Evolutionary conservation across 805 yeast species (phyloP), one percentile per base, ranked within the genome.

Genomic region (Saturnispora gosingensis): DNA sequence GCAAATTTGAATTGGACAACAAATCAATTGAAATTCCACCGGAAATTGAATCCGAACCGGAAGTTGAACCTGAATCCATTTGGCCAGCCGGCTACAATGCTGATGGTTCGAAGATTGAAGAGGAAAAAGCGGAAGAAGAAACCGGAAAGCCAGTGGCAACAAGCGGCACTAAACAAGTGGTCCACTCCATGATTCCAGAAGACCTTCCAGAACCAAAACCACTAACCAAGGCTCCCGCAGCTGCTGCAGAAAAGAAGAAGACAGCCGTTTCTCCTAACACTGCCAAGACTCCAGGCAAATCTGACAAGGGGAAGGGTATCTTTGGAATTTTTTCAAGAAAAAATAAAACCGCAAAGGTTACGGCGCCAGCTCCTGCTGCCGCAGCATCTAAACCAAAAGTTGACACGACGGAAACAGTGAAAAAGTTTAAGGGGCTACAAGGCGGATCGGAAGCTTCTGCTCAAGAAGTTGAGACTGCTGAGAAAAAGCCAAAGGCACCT

Each of bases 111-210:
- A 60, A 62, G n/a, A 66, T 69, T 46, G 67, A 57, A 13, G 64
- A 62, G 36, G 64, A 67, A 45, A 68, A 68, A 45, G 53, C 56
- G 13, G 68, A 66, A 18, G 63, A 68, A 66, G 69, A 45, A n/a
- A 58, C 64, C 27, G 67, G 65, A 48, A 68, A 38, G 22, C 7
- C 15, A 16, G 22, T 38, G 9, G 13, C 67, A 43, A 48, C 67
- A 11, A 32, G 50, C 25, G 48, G 28, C 18, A 16, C 59, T 5
- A 44, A 42, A 32, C 50, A 57, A 7, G 18, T 57, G 15, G 61
- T 56, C 39, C 59, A 61, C 13, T 38, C 42, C 13, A 38, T 38
- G 42, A 38, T 38, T 38, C 42, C 42, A 38, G 42, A 38, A n/a
- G 22, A 6, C 13, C 42, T 38, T 18, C 25, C 24, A 35, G 43